Percentiles rank a stretch among this genome's conserved stretches.
These are phyloP conservation scores for Fraxinus angustifolia DNA, from an alignment of 305 asterid genomes.

Conservation along the genomic window DNA sequence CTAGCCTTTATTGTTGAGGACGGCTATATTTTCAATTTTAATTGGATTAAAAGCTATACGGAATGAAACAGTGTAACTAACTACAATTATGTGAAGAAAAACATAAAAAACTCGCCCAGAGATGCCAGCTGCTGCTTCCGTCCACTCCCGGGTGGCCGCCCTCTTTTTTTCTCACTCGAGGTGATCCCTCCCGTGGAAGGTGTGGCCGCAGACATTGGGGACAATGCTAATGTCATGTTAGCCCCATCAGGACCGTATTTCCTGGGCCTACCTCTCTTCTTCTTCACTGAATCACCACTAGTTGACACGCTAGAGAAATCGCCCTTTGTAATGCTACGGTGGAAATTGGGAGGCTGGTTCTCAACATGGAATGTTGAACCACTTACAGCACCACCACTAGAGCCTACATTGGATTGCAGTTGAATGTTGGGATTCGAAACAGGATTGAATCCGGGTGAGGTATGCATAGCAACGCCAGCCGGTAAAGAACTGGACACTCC, in stretches of 20 bases:
- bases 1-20: no score
- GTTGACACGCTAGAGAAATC: conserved; percentile 25
- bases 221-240: conserved; percentile 36
- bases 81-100: neutral
- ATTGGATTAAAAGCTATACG: no score
- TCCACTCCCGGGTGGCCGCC: conserved; percentile 70
- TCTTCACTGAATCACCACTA: conserved; percentile 42
- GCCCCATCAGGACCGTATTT: conserved; percentile 54
- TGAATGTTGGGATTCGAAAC: conserved; percentile 35
- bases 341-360: conserved; percentile 31
- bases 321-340: conserved; percentile 28
- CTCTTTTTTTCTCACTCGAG: conserved; percentile 39
- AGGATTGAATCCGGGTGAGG: conserved; percentile 30
- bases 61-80: neutral
- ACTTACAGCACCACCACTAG: conserved; percentile 24
- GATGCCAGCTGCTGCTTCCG: conserved; percentile 69
- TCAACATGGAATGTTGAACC: conserved; percentile 33
- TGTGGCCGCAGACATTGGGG: conserved; percentile 2
- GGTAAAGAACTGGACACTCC: conserved; percentile 24
- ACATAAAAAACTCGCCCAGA: conserved; percentile 35
- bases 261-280: conserved; percentile 60
- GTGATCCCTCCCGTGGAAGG: conserved; percentile 14
- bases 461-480: conserved; percentile 12
- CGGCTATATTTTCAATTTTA: no score
- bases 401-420: conserved; percentile 37